A percentile compares a stretch with the other conserved stretches of the same genome.
Conservation (phyloP, 1,284 basidiomycete genomes). For the Heterobasidion parviporum region DNA sequence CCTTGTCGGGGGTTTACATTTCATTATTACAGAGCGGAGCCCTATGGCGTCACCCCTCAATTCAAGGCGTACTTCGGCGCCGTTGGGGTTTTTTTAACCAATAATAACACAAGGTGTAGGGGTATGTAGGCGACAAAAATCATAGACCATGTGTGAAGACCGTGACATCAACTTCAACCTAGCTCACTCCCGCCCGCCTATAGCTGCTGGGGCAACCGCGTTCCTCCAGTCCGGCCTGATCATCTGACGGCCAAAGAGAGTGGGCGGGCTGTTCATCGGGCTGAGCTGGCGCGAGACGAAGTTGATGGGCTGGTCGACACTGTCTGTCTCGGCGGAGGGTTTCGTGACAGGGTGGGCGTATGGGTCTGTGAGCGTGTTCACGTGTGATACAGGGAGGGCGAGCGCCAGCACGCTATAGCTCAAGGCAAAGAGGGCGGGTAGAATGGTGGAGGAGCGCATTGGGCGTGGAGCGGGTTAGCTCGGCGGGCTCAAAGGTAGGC, state of each 20-base stretch:
- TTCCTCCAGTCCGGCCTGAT: background rate
- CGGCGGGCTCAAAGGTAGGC: background rate
- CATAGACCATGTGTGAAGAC: too few species aligned
- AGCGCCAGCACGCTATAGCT: background rate
- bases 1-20: too few species aligned
- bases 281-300: too few species aligned
- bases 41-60: too few species aligned
- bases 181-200: background rate
- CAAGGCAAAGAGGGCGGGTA: constrained; percentile 5
- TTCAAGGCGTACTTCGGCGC: too few species aligned
- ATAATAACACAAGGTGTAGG: too few species aligned
- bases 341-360: background rate
- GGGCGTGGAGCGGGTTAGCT: background rate
- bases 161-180: too few species aligned
- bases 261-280: background rate
- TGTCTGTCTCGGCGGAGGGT: background rate
- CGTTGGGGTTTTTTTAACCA: too few species aligned
- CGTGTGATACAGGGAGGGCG: background rate
- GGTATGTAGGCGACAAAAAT: too few species aligned
- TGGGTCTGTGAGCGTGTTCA: background rate
- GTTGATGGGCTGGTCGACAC: too few species aligned
- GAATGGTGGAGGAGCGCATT: constrained; percentile 5
- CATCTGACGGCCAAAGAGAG: background rate
- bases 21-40: too few species aligned
- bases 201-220: background rate